Conservation (phyloP, 768 basidiomycete species). For the Hysterangium stoloniferum region DNA sequence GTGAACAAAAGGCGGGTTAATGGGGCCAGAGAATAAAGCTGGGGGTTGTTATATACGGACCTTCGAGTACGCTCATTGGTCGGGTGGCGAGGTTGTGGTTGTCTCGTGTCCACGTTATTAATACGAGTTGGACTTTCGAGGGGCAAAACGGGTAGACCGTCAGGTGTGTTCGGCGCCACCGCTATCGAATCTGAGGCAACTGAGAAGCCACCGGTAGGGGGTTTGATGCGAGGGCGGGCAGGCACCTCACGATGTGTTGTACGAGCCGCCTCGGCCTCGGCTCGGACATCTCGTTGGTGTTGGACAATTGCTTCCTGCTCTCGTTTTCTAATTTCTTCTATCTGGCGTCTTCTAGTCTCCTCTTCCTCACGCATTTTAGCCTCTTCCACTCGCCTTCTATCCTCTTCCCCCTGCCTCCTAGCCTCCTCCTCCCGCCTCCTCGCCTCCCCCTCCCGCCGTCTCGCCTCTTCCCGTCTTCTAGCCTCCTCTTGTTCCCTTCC, state of each 20-base stretch:
- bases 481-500: conserved; percentile 22
- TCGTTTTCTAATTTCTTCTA: conserved; percentile 27
- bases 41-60: conserved; percentile 28
- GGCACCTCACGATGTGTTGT: conserved; percentile 8
- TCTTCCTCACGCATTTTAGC: conserved; percentile 41
- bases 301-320: conserved; percentile 51
- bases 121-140: conserved; percentile 54
- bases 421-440: conserved; percentile 1
- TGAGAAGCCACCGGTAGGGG: conserved; percentile 1
- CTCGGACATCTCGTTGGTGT: conserved; percentile 54
- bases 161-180: background rate
- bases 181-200: background rate
- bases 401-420: background rate
- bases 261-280: conserved; percentile 38
- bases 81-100: conserved; percentile 16
- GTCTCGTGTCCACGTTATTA: conserved; percentile 41
- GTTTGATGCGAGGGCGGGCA: background rate
- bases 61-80: conserved; percentile 19
- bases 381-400: conserved; percentile 18
- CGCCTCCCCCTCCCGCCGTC: background rate
- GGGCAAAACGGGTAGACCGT: conserved; percentile 35
- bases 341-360: conserved; percentile 22
- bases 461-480: conserved; percentile 22
- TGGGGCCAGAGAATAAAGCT: conserved; percentile 21
- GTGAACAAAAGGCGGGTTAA: too few species aligned